Base-by-base conservation (phyloP, 306 rosid species). In the Cucurbita ficifolia region DNA sequence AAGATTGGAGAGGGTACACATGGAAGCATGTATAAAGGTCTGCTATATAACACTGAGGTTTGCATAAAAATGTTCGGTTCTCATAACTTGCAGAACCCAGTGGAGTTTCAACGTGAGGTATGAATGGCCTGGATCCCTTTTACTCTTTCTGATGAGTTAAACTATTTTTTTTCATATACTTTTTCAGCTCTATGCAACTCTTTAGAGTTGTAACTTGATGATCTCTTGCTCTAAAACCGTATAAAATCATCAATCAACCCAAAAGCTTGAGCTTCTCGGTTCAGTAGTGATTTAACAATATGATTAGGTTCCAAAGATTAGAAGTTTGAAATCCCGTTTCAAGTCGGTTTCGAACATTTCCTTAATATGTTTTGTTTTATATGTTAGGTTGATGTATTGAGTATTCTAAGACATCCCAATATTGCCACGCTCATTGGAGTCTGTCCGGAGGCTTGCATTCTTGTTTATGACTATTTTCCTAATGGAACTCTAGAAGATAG, bases 401-500 rank as follows among this genome's bases (percentile, higher is more conserved):
- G 95, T 73, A 89, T 83, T 82, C 70, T 89, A 79, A 84, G 96
- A 80, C 97, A 94, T 77, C 87, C 92, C 19, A 90, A 94, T 83
- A 85, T 94, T 42, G 76, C 89, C 67, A 87, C 89, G 10, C 93
- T 94, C 3, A 79, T 90, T 78, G 98, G 98, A 54, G 81, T 86
- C 42, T 90, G 97, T 79, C 76, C 88, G 9, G 95, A 89, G 76
- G 63, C 85, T 17, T 81, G 65, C 71, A 75, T 83, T 70, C 92
- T 93, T 61, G 75, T 94, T 14, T 94, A 90, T 60, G 98, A 94
- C 76, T 90, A 86, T 88, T 83, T 90, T 22, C 87, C 92, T 17
- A 89, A 87, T 75, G 98, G 98, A 81, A 90, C 86, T 82, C 95
- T 94, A 39, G 97, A 89, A 81, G 98, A 94, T 82, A 86, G 86